Evolutionary conservation across 768 basidiomycete genomes (phyloP).

Genomic region (Pleurotus citrinopileatus): DNA sequence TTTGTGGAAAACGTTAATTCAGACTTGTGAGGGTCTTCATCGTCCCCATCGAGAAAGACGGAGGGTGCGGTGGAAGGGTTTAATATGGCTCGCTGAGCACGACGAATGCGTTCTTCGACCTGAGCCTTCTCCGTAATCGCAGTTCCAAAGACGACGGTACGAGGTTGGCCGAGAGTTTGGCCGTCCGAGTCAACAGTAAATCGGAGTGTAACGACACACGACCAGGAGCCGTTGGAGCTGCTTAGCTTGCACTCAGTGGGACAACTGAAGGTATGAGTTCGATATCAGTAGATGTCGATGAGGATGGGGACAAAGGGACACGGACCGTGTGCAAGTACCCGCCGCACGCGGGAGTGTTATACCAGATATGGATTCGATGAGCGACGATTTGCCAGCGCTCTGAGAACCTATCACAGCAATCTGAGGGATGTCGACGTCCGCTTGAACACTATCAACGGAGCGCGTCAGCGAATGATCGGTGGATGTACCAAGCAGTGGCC

Average conservation of each 20-base stretch:
- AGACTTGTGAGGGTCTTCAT: conserved; percentile 23
- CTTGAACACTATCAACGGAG: conserved; percentile 47
- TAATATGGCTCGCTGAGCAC: conserved; percentile 64
- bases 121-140: conserved; percentile 45
- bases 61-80: conserved; percentile 40
- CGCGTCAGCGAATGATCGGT: not conserved
- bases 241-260: conserved; percentile 57
- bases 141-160: conserved; percentile 40
- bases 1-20: conserved; percentile 50
- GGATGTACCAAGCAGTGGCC: not conserved
- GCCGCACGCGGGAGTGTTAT: conserved; percentile 66
- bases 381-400: conserved; percentile 73
- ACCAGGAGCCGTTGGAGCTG: conserved; percentile 38
- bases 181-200: conserved; percentile 38
- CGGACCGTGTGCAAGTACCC: conserved; percentile 75
- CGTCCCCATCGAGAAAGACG: conserved; percentile 36
- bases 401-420: conserved; percentile 75
- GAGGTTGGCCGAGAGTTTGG: conserved; percentile 34
- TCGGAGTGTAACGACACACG: conserved; percentile 47
- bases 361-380: conserved; percentile 76
- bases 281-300: not conserved
- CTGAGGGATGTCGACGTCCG: conserved; percentile 69
- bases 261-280: too few species aligned
- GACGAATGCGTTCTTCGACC: conserved; percentile 65
- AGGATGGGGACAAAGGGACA: not conserved